These are phyloP conservation scores for Cynanchum wilfordii DNA, from an alignment of 257 asterid genomes.

Conservation along the genomic window DNA sequence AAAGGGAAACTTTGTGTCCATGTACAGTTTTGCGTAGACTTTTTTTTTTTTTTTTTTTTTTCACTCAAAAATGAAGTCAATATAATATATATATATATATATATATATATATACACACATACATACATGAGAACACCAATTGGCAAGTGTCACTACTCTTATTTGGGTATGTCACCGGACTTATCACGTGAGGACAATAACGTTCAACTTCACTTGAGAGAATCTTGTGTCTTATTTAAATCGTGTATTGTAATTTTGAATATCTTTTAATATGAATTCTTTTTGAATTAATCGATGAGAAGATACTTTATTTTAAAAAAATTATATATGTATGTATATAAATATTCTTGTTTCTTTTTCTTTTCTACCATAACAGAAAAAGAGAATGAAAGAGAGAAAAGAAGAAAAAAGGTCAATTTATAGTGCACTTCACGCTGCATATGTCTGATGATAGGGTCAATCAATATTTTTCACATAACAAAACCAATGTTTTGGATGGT, in stretches of 20 bases:
- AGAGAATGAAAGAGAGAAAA: neutral
- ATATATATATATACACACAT: too few relatives aligned
- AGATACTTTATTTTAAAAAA: too few relatives aligned
- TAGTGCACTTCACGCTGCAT: slow-evolving; percentile 1
- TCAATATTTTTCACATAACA: neutral
- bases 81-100: neutral
- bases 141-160: too few relatives aligned
- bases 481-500: neutral
- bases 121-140: too few relatives aligned
- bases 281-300: too few relatives aligned
- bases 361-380: neutral
- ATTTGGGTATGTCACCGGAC: too few relatives aligned
- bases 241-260: too few relatives aligned
- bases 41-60: neutral
- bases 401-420: neutral
- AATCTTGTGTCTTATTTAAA: too few relatives aligned
- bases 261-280: too few relatives aligned
- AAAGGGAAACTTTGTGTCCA: neutral
- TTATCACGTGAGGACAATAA: too few relatives aligned
- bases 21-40: slow-evolving; percentile 6
- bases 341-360: neutral
- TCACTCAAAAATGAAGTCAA: slow-evolving; percentile 10
- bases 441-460: neutral
- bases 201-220: too few relatives aligned
- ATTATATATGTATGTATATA: too few relatives aligned